Evolutionary conservation across 1,139 yeast genomes (phyloP).

Genomic region (Geotrichum phurueaensis): DNA sequence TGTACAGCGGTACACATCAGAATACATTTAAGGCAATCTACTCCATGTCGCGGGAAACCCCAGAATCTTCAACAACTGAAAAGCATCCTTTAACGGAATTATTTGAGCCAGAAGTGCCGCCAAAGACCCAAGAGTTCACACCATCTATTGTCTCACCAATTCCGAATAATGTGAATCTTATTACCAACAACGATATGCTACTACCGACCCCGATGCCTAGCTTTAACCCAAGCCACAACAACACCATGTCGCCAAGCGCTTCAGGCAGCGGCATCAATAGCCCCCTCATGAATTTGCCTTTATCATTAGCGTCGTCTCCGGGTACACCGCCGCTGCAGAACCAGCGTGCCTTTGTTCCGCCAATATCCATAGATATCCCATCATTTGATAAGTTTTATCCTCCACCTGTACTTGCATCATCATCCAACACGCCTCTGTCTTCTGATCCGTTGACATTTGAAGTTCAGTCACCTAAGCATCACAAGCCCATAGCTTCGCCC

Average conservation of each 20-base stretch:
- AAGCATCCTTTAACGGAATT: slow-evolving; percentile 17
- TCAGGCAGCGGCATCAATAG: not conserved
- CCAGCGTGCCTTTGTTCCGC: not conserved
- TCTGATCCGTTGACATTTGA: not conserved
- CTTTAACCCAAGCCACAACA: not conserved
- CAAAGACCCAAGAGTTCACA: not conserved
- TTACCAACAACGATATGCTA: not conserved
- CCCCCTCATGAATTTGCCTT: not conserved
- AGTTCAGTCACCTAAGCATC: not conserved
- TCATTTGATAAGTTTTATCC: slow-evolving; percentile 39
- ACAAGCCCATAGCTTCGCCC: not conserved
- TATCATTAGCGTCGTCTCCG: not conserved
- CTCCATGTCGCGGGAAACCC: not conserved
- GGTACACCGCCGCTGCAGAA: not conserved
- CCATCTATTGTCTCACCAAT: not conserved
- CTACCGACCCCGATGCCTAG: slow-evolving; percentile 1
- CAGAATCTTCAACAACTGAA: not conserved
- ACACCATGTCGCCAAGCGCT: not conserved
- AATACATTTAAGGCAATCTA: not conserved
- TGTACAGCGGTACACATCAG: not conserved
- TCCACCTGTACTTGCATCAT: slow-evolving; percentile 20
- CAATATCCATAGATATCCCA: slow-evolving; percentile 49
- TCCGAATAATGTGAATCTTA: not conserved
- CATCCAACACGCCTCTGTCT: slow-evolving; percentile 1
- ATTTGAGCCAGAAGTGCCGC: slow-evolving; percentile 10